These are phyloP conservation scores for Naganishia friedmannii DNA, from an alignment of 768 basidiomycete genomes.

Conservation along the genomic window DNA sequence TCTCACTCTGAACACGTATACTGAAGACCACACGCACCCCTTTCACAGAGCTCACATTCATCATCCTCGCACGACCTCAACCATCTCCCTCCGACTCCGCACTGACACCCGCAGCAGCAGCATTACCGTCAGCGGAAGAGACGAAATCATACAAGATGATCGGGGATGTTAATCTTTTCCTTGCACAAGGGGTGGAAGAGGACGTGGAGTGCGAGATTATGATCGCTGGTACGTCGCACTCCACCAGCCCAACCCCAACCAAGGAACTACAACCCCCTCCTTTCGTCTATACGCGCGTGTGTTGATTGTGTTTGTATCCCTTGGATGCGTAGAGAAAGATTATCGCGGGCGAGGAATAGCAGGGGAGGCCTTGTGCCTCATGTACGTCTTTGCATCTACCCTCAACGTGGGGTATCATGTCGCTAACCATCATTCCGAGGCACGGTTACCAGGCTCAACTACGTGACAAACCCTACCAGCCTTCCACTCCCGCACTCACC, in stretches of 20 bases:
- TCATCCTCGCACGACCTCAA: slow-evolving; percentile 63
- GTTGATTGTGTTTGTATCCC: no score
- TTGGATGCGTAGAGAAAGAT: slow-evolving; percentile 62
- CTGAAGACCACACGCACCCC: not conserved
- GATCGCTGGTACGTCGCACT: slow-evolving; percentile 69
- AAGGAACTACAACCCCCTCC: no score
- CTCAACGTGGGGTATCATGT: no score
- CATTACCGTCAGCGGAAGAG: slow-evolving; percentile 39
- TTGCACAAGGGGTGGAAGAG: slow-evolving; percentile 61
- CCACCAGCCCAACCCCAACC: no score
- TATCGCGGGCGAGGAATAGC: slow-evolving; percentile 65
- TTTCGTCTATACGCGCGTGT: no score
- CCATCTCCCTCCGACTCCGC: no score
- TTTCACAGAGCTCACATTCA: slow-evolving; percentile 74
- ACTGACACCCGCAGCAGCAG: slow-evolving; percentile 29
- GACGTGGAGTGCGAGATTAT: slow-evolving; percentile 87
- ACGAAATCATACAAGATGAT: slow-evolving; percentile 64
- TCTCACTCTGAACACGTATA: not conserved
- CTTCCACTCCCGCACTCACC: slow-evolving; percentile 27
- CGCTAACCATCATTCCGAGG: no score
- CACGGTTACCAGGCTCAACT: slow-evolving; percentile 60
- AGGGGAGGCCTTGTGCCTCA: slow-evolving; percentile 30
- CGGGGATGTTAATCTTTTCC: slow-evolving; percentile 88
- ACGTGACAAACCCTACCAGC: slow-evolving; percentile 56
- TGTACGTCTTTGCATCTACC: no score